Base-by-base conservation (phyloP, 2,329 filamentous ascomycete genomes). In the Sordariomycetes sp. region DNA sequence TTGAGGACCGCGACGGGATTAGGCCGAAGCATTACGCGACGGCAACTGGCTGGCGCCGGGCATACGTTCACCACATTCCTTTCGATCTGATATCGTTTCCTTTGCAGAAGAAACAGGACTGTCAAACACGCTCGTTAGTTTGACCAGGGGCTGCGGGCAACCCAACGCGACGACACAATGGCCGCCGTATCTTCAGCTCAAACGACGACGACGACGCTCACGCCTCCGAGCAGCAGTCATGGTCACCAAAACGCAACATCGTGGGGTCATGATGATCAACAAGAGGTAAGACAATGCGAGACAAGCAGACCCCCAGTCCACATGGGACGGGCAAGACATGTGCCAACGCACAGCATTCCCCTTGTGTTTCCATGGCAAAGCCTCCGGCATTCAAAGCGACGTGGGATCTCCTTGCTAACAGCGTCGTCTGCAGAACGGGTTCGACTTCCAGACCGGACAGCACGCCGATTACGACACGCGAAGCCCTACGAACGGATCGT, bases 111-210 rank as follows among this genome's bases (percentile, higher is more conserved):
- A 25, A 25, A 9, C n/a, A n/a, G n/a, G n/a, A n/a, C n/a, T n/a
- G n/a, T n/a, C n/a, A n/a, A n/a, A n/a, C n/a, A n/a, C n/a, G n/a
- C n/a, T n/a, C n/a, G n/a, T n/a, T n/a, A n/a, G n/a, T n/a, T n/a
- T n/a, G n/a, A n/a, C 39, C 44, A 45, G 42, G 47, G 51, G 46
- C 46, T 41, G 49, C 44, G 50, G 51, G 50, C 42, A 43, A 45
- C 45, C 34, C 32, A 34, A 34, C 37, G 38, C 32, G 42, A 34
- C 36, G 34, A 40, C 41, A 41, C 39, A 42, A 75, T 74, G 71
- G 64, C 70, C 47, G 61, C 67, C 49, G 64, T 75, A 53, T 68
- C 70, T 44, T 56, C 68, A 44, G 59, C 58, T 44, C 63, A 64
- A 40, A 63, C 63, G 41, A 59, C 65, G 33, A 59, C 65, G 39